Conservation (phyloP, 176 grass and related monocot genomes). For the Saccharum spontaneum region DNA sequence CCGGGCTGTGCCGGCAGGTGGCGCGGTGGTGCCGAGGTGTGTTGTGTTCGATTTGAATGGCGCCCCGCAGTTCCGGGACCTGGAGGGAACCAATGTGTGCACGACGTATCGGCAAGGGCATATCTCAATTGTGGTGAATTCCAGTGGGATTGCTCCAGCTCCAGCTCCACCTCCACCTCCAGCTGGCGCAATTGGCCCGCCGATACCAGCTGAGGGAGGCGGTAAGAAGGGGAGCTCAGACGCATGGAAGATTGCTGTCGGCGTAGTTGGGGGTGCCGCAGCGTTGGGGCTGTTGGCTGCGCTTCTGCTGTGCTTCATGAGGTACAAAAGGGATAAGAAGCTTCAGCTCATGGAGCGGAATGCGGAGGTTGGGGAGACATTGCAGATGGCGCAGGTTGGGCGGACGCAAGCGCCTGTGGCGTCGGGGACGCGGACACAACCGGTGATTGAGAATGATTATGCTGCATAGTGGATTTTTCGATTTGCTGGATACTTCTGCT, state of each 20-base stretch:
- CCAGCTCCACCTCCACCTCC: neutral
- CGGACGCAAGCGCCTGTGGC: slow-evolving; percentile 67
- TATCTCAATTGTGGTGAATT: slow-evolving; percentile 76
- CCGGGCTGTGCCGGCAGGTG: neutral
- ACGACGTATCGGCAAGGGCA: slow-evolving; percentile 59
- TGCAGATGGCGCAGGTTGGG: slow-evolving; percentile 69
- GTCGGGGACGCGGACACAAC: slow-evolving; percentile 54
- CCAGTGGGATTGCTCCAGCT: slow-evolving; percentile 23
- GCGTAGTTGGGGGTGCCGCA: slow-evolving; percentile 37
- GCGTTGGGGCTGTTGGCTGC: slow-evolving; percentile 49
- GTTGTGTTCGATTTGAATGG: slow-evolving; percentile 66
- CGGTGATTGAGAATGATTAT: slow-evolving; percentile 82
- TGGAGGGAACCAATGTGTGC: slow-evolving; percentile 56
- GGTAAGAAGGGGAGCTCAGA: slow-evolving; percentile 54
- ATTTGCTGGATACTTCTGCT: slow-evolving; percentile 8
- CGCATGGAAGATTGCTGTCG: slow-evolving; percentile 64
- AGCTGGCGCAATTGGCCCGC: neutral
- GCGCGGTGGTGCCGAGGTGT: slow-evolving; percentile 37
- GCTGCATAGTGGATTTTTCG: slow-evolving; percentile 30
- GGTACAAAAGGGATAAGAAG: slow-evolving; percentile 51
- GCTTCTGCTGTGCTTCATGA: slow-evolving; percentile 45
- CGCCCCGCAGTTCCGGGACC: slow-evolving; percentile 53
- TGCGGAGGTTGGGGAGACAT: slow-evolving; percentile 60
- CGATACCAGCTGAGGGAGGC: neutral
- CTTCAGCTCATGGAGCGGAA: slow-evolving; percentile 61